Percentiles rank a stretch among this genome's conserved stretches.
These are phyloP conservation scores for Cutaneotrichosporon sp. DNA, from an alignment of 1,284 basidiomycete species.

Conservation along the genomic window DNA sequence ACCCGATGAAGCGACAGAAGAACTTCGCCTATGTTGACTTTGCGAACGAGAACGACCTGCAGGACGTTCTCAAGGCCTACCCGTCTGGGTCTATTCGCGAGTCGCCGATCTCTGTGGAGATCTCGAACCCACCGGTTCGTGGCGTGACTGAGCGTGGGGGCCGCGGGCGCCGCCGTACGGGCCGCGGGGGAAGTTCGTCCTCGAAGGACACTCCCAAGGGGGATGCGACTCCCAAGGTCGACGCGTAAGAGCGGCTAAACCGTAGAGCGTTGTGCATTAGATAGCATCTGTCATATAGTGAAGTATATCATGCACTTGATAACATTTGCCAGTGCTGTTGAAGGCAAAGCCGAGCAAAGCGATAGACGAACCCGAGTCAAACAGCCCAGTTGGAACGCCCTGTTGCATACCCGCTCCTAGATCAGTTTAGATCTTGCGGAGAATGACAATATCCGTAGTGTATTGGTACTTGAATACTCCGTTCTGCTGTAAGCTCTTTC, in stretches of 20 bases:
- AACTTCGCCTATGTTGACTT: slow-evolving; percentile 76
- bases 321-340: not conserved
- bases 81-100: slow-evolving; percentile 55
- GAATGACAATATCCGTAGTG: slow-evolving; percentile 40
- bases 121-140: slow-evolving; percentile 47
- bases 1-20: slow-evolving; percentile 51
- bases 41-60: slow-evolving; percentile 77
- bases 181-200: slow-evolving; percentile 30
- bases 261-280: slow-evolving; percentile 16
- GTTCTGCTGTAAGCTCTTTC: slow-evolving; percentile 23
- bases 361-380: no score
- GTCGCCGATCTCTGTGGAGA: slow-evolving; percentile 52
- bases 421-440: slow-evolving; percentile 25
- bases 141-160: slow-evolving; percentile 33
- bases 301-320: slow-evolving; percentile 17
- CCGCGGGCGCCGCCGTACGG: slow-evolving; percentile 57
- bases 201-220: slow-evolving; percentile 22
- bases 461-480: slow-evolving; percentile 43
- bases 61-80: slow-evolving; percentile 68
- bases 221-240: slow-evolving; percentile 15
- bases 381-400: not conserved
- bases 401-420: no score
- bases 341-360: not conserved
- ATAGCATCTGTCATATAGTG: slow-evolving; percentile 22
- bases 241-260: slow-evolving; percentile 16